Evolutionary conservation across 371 early-diverging fungal genomes (phyloP).

Genomic region (Phascolomyces articulosus): DNA sequence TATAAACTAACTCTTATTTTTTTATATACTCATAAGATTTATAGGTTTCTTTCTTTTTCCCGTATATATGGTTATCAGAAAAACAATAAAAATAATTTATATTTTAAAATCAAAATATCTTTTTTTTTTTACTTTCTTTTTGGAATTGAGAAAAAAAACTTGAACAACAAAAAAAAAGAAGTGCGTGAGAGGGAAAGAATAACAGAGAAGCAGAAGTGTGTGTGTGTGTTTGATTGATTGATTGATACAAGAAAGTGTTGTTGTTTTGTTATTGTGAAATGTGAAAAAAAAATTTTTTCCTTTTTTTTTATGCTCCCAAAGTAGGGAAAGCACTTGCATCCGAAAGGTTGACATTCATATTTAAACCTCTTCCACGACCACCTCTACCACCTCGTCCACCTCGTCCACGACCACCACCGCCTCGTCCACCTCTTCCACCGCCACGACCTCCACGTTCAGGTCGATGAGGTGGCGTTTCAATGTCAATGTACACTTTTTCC

Average conservation of each 20-base stretch:
- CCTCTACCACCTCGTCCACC: slow-evolving; percentile 37
- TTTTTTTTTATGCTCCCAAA: slow-evolving; percentile 54
- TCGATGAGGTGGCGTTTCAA: slow-evolving; percentile 23
- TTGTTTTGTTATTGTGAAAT: neutral
- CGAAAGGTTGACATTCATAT: slow-evolving; percentile 60
- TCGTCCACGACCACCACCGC: slow-evolving; percentile 27
- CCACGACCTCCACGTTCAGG: slow-evolving; percentile 29
- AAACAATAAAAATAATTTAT: neutral
- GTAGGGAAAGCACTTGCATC: slow-evolving; percentile 80
- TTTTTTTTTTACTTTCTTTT: neutral
- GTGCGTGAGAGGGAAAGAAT: no score
- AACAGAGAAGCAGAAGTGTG: no score
- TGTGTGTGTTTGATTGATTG: no score
- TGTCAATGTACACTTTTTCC: slow-evolving; percentile 28
- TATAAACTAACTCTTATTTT: neutral
- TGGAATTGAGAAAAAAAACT: no score
- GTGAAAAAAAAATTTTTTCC: neutral
- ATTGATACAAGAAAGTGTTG: neutral
- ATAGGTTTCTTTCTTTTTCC: no score
- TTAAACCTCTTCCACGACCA: slow-evolving; percentile 35
- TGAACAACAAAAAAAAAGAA: no score
- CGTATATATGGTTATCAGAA: neutral
- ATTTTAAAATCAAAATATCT: neutral
- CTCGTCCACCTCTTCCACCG: slow-evolving; percentile 15
- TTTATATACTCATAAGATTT: neutral